phyloP scores from a whole-genome alignment of 352 stramenopile species.

The Blastocystis sp. region DNA sequence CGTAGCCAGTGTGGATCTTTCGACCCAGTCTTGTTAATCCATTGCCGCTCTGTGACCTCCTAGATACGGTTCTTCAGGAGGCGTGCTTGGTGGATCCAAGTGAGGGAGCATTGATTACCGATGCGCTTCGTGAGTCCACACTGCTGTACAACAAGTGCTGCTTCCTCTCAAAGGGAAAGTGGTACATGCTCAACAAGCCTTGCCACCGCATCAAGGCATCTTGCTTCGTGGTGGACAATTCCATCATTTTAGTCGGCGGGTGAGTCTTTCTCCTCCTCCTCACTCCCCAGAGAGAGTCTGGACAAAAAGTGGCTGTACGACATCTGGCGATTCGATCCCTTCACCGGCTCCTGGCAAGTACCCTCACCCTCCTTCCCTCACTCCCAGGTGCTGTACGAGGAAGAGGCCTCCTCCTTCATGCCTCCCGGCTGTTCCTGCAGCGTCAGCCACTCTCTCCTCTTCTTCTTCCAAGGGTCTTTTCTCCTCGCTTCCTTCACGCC shows the following conservation, averaged over 20 bases:
- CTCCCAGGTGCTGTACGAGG: neutral
- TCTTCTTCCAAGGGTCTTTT: neutral
- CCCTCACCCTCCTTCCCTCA: neutral
- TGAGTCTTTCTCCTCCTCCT: neutral
- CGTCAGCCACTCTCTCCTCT: neutral
- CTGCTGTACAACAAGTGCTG: neutral
- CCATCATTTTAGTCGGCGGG: conserved; percentile 43
- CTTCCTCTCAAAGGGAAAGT: neutral
- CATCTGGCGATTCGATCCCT: neutral
- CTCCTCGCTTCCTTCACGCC: neutral
- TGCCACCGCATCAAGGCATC: conserved; percentile 4
- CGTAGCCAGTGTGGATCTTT: neutral
- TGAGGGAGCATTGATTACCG: neutral
- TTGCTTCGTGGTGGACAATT: conserved; percentile 9
- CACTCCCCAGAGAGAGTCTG: neutral
- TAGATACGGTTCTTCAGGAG: conserved; percentile 1
- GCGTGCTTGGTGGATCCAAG: neutral
- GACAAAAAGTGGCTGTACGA: neutral
- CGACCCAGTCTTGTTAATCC: neutral
- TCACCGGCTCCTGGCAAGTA: neutral
- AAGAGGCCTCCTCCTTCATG: neutral
- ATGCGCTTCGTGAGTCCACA: neutral
- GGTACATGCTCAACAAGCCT: neutral
- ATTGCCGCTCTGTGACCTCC: neutral
- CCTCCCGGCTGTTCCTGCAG: too few species aligned